Evolutionary conservation across 1,139 yeast genomes (phyloP).

Genomic region (Geotrichum cucujoidarum): DNA sequence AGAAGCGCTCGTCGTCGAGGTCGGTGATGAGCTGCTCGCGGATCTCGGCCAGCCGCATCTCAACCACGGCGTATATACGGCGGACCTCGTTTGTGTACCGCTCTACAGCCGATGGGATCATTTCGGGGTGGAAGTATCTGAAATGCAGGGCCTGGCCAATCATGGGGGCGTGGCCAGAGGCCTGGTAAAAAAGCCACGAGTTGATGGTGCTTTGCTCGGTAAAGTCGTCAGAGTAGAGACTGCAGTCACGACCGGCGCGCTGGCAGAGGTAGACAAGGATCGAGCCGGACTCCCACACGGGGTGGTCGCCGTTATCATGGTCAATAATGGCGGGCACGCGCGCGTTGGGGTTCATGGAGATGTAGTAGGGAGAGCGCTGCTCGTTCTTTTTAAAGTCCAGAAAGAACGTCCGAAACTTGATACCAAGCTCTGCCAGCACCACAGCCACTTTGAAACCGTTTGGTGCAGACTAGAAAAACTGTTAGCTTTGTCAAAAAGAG

Average conservation of each 20-base stretch:
- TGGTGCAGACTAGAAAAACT: slow-evolving; percentile 65
- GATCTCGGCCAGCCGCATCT: slow-evolving; percentile 91
- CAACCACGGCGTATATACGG: slow-evolving; percentile 89
- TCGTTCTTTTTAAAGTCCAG: slow-evolving; percentile 83
- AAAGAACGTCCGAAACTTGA: slow-evolving; percentile 75
- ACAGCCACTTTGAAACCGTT: slow-evolving; percentile 96
- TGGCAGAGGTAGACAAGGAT: slow-evolving; percentile 68
- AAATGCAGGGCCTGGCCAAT: slow-evolving; percentile 96
- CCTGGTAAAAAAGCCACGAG: slow-evolving; percentile 90
- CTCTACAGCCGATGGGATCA: slow-evolving; percentile 83
- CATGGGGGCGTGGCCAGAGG: slow-evolving; percentile 98
- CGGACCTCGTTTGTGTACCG: slow-evolving; percentile 91
- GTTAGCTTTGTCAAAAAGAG: background rate
- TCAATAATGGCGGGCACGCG: slow-evolving; percentile 92
- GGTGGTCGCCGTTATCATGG: slow-evolving; percentile 70
- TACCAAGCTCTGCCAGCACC: slow-evolving; percentile 74
- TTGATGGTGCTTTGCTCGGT: slow-evolving; percentile 82
- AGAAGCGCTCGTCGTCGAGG: slow-evolving; percentile 78
- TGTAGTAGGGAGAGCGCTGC: slow-evolving; percentile 90
- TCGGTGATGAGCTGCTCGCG: slow-evolving; percentile 90
- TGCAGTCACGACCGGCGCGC: slow-evolving; percentile 54
- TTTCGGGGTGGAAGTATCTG: slow-evolving; percentile 82
- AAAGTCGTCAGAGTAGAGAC: slow-evolving; percentile 77
- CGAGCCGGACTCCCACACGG: slow-evolving; percentile 95
- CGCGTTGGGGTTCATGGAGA: slow-evolving; percentile 87